Conservation (phyloP, 305 asterid species). For the Nicotiana rustica region DNA sequence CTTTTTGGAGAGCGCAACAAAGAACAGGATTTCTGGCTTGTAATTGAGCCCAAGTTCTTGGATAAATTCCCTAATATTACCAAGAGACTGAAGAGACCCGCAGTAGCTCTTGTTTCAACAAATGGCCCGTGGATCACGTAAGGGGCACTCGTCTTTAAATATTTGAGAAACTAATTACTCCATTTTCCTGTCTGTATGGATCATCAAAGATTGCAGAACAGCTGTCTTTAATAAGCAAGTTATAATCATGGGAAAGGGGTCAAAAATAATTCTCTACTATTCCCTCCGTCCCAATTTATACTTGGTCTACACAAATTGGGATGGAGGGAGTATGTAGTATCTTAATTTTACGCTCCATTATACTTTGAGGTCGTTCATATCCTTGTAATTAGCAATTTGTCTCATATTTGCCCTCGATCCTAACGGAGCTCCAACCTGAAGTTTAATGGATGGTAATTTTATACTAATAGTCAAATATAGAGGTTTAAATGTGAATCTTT, state of each 20-base stretch:
- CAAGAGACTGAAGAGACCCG: conserved; percentile 85
- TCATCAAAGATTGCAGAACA: background rate
- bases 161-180: background rate
- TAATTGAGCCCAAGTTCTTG: conserved; percentile 91
- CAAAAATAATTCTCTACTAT: background rate
- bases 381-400: background rate
- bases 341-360: background rate
- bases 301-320: too few relatives aligned
- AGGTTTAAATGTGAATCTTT: background rate
- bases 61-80: conserved; percentile 80
- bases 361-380: background rate
- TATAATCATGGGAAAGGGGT: background rate
- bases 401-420: background rate
- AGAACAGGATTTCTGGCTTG: conserved; percentile 98
- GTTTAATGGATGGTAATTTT: background rate
- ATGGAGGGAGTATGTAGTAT: background rate
- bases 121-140: conserved; percentile 96
- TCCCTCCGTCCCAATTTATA: too few relatives aligned
- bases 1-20: conserved; percentile 62
- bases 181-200: background rate
- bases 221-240: background rate
- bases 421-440: background rate
- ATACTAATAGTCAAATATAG: background rate
- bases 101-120: conserved; percentile 94
- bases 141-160: conserved; percentile 32